Evolutionary conservation across 768 basidiomycete genomes (phyloP).

Genomic region (Pulveroboletus ravenelii): DNA sequence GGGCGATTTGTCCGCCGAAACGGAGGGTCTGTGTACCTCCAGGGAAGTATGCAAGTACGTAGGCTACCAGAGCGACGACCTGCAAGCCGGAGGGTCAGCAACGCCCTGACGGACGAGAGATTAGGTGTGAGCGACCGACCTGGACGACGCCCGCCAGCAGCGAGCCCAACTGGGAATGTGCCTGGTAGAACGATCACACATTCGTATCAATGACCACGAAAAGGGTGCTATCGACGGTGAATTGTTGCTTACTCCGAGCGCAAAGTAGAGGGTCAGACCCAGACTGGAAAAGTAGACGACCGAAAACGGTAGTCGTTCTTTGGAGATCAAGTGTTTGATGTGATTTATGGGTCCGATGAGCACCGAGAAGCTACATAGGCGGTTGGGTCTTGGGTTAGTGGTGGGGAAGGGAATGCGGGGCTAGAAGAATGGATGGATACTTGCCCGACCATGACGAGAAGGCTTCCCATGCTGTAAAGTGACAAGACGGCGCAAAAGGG

Average conservation of each 20-base stretch:
- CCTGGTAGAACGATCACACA: constrained; percentile 38
- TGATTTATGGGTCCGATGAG: constrained; percentile 90
- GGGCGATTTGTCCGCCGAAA: constrained; percentile 72
- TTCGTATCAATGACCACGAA: neutral
- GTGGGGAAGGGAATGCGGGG: neutral
- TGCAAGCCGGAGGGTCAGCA: constrained; percentile 24
- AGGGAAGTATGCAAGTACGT: constrained; percentile 94
- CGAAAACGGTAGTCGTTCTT: constrained; percentile 82
- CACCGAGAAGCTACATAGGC: constrained; percentile 65
- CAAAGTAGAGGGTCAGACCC: constrained; percentile 85
- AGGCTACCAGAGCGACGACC: constrained; percentile 81
- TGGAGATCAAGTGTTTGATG: constrained; percentile 78
- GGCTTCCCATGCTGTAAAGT: constrained; percentile 66
- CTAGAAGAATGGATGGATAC: constrained; percentile 15
- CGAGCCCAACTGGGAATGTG: constrained; percentile 82
- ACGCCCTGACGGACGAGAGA: neutral
- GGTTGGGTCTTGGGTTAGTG: neutral
- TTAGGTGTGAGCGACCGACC: constrained; percentile 32
- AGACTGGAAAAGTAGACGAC: constrained; percentile 78
- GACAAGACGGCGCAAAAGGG: neutral
- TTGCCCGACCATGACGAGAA: constrained; percentile 95
- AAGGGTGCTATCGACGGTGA: too few relatives aligned
- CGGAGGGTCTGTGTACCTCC: constrained; percentile 79
- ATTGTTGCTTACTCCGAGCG: constrained; percentile 59
- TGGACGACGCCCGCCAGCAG: constrained; percentile 79